Conservation (phyloP, 1,139 yeast genomes). For the Zygotorulaspora mrakii region DNA sequence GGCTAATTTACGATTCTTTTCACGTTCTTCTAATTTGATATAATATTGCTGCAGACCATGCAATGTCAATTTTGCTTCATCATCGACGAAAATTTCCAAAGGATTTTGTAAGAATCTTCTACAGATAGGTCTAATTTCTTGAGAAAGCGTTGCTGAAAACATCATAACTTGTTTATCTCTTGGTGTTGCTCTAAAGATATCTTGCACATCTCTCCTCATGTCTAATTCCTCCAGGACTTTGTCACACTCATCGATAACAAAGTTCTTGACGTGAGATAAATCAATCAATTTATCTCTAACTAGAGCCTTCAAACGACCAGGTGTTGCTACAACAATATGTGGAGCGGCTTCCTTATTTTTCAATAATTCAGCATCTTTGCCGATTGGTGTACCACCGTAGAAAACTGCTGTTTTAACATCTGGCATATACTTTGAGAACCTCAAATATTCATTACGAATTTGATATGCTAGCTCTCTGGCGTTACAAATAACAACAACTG, state of each 20-base stretch:
- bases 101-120: slow-evolving; percentile 98
- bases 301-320: slow-evolving; percentile 94
- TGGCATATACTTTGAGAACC: slow-evolving; percentile 98
- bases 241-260: slow-evolving; percentile 98
- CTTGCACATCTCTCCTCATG: slow-evolving; percentile 99
- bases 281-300: slow-evolving; percentile 88
- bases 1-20: slow-evolving; percentile 89
- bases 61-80: slow-evolving; percentile 93
- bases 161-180: slow-evolving; percentile 99
- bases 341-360: slow-evolving; percentile 94
- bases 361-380: slow-evolving; percentile 81
- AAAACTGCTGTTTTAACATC: slow-evolving; percentile 95
- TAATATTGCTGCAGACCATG: slow-evolving; percentile 98
- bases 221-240: slow-evolving; percentile 88
- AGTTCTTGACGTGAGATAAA: slow-evolving; percentile 85
- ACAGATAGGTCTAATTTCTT: slow-evolving; percentile 94
- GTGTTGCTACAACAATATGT: slow-evolving; percentile 95
- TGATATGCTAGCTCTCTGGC: slow-evolving; percentile 99
- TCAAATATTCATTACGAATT: slow-evolving; percentile 93
- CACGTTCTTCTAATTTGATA: slow-evolving; percentile 82
- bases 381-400: slow-evolving; percentile 91
- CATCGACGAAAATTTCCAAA: slow-evolving; percentile 94
- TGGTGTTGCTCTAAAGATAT: slow-evolving; percentile 95
- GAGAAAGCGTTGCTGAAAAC: slow-evolving; percentile 95
- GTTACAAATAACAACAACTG: slow-evolving; percentile 92